Percentiles rank a stretch among this genome's conserved stretches.
Conservation (phyloP, 139 green algal genomes). For the Chlamydomonas sp. region DNA sequence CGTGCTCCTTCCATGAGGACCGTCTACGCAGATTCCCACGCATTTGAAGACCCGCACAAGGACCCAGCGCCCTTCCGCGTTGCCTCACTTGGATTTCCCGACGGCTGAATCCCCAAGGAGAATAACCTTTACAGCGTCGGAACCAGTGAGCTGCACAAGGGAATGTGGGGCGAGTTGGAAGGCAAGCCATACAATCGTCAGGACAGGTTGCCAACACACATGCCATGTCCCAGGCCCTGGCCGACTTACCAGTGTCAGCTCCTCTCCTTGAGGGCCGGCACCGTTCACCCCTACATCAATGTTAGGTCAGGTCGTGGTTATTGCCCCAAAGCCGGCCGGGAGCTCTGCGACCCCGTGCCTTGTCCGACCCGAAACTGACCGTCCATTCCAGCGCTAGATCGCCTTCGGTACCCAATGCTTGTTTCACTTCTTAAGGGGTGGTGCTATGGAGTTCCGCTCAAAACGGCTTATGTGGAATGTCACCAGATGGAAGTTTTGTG, state of each 20-base stretch:
- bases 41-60: neutral
- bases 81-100: slow-evolving; percentile 73
- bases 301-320: too few species aligned
- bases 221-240: neutral
- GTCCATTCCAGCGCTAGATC: too few species aligned
- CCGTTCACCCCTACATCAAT: slow-evolving; percentile 23
- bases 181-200: neutral
- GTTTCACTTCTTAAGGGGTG: too few species aligned
- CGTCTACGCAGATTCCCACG: neutral
- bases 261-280: slow-evolving; percentile 50
- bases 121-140: slow-evolving; percentile 67
- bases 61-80: neutral
- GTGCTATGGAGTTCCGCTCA: too few species aligned
- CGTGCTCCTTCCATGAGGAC: neutral
- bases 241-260: slow-evolving; percentile 56
- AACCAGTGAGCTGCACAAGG: slow-evolving; percentile 55
- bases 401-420: too few species aligned
- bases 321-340: too few species aligned
- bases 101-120: slow-evolving; percentile 75
- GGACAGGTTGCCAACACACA: neutral
- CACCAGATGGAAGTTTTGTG: too few species aligned
- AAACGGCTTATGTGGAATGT: too few species aligned
- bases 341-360: too few species aligned
- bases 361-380: too few species aligned
- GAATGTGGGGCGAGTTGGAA: neutral